A percentile compares a stretch with the other conserved stretches of the same genome.
phyloP scores from a whole-genome alignment of 1,284 basidiomycete genomes.

The Hypsizygus ulmarius region DNA sequence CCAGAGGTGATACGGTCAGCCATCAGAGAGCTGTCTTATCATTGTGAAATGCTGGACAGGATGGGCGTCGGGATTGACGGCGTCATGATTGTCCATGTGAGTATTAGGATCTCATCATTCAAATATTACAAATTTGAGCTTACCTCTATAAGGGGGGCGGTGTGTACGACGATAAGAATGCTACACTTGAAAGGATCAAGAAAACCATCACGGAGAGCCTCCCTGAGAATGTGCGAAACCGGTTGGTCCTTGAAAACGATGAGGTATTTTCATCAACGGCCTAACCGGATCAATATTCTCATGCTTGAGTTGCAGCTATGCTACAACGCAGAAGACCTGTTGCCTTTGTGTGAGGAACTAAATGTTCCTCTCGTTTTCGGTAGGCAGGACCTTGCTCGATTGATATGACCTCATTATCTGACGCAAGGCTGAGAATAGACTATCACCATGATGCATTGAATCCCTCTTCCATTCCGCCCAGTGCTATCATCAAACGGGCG shows the following conservation, averaged over 20 bases:
- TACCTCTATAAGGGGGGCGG: constrained; percentile 58
- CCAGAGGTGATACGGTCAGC: constrained; percentile 72
- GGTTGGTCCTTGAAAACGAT: constrained; percentile 90
- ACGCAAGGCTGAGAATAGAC: constrained; percentile 35
- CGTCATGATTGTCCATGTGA: constrained; percentile 78
- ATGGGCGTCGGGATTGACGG: constrained; percentile 78
- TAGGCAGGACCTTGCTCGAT: constrained; percentile 22
- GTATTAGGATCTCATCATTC: constrained; percentile 18
- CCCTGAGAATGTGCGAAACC: constrained; percentile 60
- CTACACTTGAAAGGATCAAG: constrained; percentile 72
- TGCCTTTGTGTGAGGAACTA: constrained; percentile 81
- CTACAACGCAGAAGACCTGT: constrained; percentile 83
- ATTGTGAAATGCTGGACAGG: constrained; percentile 81
- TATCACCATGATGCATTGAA: constrained; percentile 81
- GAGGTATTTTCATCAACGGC: constrained; percentile 51
- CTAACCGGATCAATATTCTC: background rate
- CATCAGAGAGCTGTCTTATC: constrained; percentile 79
- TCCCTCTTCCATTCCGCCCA: constrained; percentile 53
- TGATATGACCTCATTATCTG: background rate
- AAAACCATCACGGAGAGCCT: constrained; percentile 62
- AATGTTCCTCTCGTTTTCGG: constrained; percentile 75
- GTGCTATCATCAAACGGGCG: constrained; percentile 66
- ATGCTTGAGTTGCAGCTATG: constrained; percentile 57
- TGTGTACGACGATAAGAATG: constrained; percentile 75
- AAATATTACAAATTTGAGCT: background rate